Percentiles rank a stretch among this genome's conserved stretches.
These are phyloP conservation scores for Cerioporus squamosus DNA, from an alignment of 1,284 basidiomycete genomes.

Conservation along the genomic window DNA sequence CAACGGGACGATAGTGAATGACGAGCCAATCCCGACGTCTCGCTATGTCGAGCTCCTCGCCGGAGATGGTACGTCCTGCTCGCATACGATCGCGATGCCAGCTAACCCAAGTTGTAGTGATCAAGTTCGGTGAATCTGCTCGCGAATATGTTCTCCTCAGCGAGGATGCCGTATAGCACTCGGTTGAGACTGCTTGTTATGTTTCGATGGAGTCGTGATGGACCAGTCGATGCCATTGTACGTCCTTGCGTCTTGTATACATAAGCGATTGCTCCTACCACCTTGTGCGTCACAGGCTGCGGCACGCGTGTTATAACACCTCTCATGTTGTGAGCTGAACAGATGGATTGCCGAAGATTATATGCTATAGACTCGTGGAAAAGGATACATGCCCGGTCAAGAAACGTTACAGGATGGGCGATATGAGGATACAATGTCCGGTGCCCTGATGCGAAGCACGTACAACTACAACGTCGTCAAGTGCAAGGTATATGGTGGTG, in stretches of 20 bases:
- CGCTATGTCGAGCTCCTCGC: constrained; percentile 91
- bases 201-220: constrained; percentile 1
- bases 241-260: constrained; percentile 13
- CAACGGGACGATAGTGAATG: constrained; percentile 94
- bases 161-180: constrained; percentile 67
- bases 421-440: neutral
- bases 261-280: neutral
- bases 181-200: neutral
- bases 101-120: constrained; percentile 53
- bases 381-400: constrained; percentile 3
- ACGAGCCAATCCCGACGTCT: constrained; percentile 80
- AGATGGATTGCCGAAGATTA: neutral
- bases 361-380: neutral
- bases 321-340: neutral
- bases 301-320: no score
- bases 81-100: neutral
- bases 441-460: neutral
- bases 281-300: no score
- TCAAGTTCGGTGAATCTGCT: constrained; percentile 89
- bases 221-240: constrained; percentile 5
- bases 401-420: neutral
- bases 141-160: constrained; percentile 90
- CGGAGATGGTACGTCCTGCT: constrained; percentile 74
- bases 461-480: neutral
- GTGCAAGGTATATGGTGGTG: neutral